A percentile compares a stretch with the other conserved stretches of the same genome.
Conservation (phyloP, 345 rosid genomes). For the Cardamine resedifolia region DNA sequence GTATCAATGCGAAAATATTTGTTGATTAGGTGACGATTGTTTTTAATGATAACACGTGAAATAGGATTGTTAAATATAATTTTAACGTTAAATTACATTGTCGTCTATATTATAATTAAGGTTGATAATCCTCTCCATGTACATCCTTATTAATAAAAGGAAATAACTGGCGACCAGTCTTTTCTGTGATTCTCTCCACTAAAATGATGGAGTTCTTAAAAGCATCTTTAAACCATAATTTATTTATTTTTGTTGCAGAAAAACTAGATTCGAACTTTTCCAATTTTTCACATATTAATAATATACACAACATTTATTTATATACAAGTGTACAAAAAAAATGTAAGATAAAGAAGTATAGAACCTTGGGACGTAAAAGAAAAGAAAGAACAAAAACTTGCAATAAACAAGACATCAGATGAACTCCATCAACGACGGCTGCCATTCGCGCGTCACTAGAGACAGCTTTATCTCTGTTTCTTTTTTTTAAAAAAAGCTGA, state of each 20-base stretch:
- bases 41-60: constrained; percentile 11
- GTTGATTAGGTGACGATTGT: not conserved
- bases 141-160: constrained; percentile 2
- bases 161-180: constrained; percentile 8
- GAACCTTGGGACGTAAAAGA: not conserved
- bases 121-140: constrained; percentile 18
- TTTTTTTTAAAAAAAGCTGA: not conserved
- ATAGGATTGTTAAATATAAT: not conserved
- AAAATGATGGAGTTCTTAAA: constrained; percentile 7
- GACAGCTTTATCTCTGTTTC: not conserved
- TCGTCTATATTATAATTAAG: not conserved
- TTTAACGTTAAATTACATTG: not conserved
- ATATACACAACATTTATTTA: not conserved
- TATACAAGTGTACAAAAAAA: not conserved
- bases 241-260: not conserved
- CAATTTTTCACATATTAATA: not conserved
- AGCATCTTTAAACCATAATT: constrained; percentile 18
- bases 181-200: constrained; percentile 35
- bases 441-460: not conserved
- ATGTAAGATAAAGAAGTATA: not conserved
- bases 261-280: not conserved
- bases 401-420: not conserved
- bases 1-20: not conserved
- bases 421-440: not conserved
- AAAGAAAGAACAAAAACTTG: not conserved